Conservation (phyloP, 225 moss, liverwort and hornwort species). For the Polytrichum commune region DNA sequence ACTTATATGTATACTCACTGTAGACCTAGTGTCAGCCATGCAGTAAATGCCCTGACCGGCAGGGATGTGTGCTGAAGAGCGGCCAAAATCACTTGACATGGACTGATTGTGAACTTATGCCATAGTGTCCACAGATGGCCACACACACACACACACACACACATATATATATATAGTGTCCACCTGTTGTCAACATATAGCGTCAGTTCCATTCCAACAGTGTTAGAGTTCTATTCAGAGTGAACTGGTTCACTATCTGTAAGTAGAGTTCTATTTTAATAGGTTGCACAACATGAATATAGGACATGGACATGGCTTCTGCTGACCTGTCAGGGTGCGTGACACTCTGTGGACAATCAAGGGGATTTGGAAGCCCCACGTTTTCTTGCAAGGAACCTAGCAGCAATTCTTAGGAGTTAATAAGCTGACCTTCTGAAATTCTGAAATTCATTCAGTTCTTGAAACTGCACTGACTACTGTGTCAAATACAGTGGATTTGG, state of each 20-base stretch:
- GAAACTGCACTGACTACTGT: too few species aligned
- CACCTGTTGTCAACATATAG: conserved; percentile 33
- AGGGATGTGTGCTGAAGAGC: conserved; percentile 45
- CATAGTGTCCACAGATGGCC: conserved; percentile 36
- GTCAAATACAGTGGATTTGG: too few species aligned
- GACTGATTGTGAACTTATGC: conserved; percentile 45
- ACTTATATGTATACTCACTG: too few species aligned
- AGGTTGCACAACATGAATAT: too few species aligned
- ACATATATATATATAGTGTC: conserved; percentile 6
- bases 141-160: too few species aligned
- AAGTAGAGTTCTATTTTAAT: too few species aligned
- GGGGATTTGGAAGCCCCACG: too few species aligned
- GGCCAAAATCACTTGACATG: conserved; percentile 52
- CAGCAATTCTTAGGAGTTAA: conserved; percentile 2
- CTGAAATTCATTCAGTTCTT: background rate
- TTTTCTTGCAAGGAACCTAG: background rate
- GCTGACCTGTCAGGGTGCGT: too few species aligned
- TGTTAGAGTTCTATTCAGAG: background rate
- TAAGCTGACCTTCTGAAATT: conserved; percentile 5
- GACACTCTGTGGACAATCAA: too few species aligned
- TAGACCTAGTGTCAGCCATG: conserved; percentile 32
- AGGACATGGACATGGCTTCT: too few species aligned
- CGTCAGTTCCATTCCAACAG: conserved; percentile 12
- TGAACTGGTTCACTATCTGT: background rate
- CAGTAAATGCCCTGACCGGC: conserved; percentile 26